A percentile compares a stretch with the other conserved stretches of the same genome.
These are phyloP conservation scores for Diaporthe batatas DNA, from an alignment of 2,329 filamentous ascomycete species.

Conservation along the genomic window DNA sequence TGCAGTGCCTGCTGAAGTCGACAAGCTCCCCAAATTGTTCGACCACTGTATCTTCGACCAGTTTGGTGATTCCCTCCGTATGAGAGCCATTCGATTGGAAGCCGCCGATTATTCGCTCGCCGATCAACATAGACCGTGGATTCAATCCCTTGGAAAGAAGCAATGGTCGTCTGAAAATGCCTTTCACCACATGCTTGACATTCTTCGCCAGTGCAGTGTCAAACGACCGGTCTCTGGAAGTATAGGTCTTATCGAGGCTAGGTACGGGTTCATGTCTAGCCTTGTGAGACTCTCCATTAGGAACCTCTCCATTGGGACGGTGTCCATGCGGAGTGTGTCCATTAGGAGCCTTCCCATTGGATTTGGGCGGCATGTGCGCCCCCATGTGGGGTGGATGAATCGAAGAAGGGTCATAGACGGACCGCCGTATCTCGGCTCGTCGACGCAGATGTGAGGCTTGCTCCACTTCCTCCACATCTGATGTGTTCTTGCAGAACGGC, in stretches of 20 bases:
- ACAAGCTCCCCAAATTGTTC: constrained; percentile 33
- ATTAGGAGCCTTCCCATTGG: too few species aligned
- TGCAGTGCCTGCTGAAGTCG: constrained; percentile 20
- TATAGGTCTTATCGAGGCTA: background rate
- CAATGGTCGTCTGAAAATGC: background rate
- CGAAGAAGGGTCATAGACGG: constrained; percentile 43
- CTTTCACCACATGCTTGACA: constrained; percentile 5
- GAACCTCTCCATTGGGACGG: too few species aligned
- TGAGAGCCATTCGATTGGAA: background rate
- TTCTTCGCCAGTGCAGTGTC: background rate
- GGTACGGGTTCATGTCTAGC: too few species aligned
- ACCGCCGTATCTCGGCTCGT: constrained; percentile 24
- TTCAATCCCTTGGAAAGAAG: background rate
- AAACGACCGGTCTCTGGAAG: background rate
- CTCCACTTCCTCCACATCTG: background rate
- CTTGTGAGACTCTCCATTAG: too few species aligned
- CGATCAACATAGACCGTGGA: background rate
- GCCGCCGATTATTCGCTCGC: constrained; percentile 17
- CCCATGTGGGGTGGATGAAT: background rate
- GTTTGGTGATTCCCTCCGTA: background rate
- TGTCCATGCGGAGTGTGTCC: too few species aligned
- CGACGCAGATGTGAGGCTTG: background rate
- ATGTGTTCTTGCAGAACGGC: constrained; percentile 40
- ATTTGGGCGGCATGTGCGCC: too few species aligned
- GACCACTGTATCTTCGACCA: constrained; percentile 22